Conservation (phyloP, 176 grass and related monocot genomes). For the Aegilops bicornis region DNA sequence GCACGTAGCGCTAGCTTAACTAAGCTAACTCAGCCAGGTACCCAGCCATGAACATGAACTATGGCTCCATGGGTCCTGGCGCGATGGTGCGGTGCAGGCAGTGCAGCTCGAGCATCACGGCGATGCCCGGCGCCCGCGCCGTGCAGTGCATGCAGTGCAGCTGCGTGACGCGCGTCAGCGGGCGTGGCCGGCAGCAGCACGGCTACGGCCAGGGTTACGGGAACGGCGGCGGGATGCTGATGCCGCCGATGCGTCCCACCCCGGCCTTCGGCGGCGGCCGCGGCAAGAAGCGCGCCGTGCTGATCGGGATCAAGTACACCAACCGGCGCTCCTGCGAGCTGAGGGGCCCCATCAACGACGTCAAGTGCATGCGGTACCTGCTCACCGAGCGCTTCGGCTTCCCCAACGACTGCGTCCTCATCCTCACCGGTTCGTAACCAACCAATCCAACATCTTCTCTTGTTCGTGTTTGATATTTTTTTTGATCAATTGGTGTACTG, state of each 20-base stretch:
- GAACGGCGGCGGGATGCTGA: neutral
- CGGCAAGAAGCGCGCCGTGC: slow-evolving; percentile 77
- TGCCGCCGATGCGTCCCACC: neutral
- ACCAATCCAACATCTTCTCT: neutral
- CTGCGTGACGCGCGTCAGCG: slow-evolving; percentile 39
- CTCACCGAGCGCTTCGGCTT: slow-evolving; percentile 60
- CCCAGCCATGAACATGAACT: slow-evolving; percentile 20
- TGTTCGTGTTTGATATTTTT: neutral
- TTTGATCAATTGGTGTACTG: too few species aligned
- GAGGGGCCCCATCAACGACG: slow-evolving; percentile 70
- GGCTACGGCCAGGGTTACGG: neutral
- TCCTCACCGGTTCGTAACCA: slow-evolving; percentile 43
- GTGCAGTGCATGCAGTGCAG: slow-evolving; percentile 56
- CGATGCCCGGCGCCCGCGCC: slow-evolving; percentile 36
- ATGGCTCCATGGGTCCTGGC: neutral
- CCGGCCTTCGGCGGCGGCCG: slow-evolving; percentile 35
- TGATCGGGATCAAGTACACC: slow-evolving; percentile 74
- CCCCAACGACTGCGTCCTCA: slow-evolving; percentile 50
- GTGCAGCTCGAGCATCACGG: slow-evolving; percentile 28
- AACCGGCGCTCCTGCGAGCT: slow-evolving; percentile 32
- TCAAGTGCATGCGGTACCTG: slow-evolving; percentile 66
- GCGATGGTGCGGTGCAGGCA: slow-evolving; percentile 28
- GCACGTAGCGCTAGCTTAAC: neutral
- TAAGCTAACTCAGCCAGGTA: neutral
- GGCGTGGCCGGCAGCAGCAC: neutral